phyloP scores from a whole-genome alignment of 176 grass and related monocot species.

The Zoysia japonica region DNA sequence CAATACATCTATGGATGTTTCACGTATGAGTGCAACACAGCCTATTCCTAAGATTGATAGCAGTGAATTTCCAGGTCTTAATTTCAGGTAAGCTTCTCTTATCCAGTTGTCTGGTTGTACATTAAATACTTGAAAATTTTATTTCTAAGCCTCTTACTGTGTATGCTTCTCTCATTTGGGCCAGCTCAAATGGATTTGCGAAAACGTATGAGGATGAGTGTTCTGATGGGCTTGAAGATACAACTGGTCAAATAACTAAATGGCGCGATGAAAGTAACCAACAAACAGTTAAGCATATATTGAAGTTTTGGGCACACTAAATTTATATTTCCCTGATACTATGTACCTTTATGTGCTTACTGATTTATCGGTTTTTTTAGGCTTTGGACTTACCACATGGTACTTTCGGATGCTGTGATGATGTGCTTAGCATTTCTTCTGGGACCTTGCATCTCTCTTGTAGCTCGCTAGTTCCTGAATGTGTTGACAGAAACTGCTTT shows the following conservation, averaged over 20 bases:
- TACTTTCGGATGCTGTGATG: slow-evolving; percentile 48
- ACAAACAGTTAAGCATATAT: slow-evolving; percentile 62
- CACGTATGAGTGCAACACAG: slow-evolving; percentile 51
- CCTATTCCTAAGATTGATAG: slow-evolving; percentile 44
- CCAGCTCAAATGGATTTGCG: slow-evolving; percentile 31
- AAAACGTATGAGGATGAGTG: slow-evolving; percentile 42
- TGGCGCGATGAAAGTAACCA: slow-evolving; percentile 53
- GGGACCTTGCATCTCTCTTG: slow-evolving; percentile 76
- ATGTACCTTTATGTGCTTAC: slow-evolving; percentile 31
- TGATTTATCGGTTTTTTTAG: slow-evolving; percentile 41
- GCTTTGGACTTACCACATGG: slow-evolving; percentile 44
- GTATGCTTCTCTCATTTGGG: slow-evolving; percentile 31
- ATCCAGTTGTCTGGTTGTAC: slow-evolving; percentile 24
- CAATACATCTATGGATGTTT: slow-evolving; percentile 26
- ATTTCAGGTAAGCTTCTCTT: slow-evolving; percentile 58
- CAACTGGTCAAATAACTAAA: slow-evolving; percentile 66
- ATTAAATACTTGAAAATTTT: slow-evolving; percentile 23
- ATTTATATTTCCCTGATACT: slow-evolving; percentile 20
- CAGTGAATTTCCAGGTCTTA: slow-evolving; percentile 45
- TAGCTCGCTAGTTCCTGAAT: slow-evolving; percentile 74
- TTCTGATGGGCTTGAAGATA: slow-evolving; percentile 52
- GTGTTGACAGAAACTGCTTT: slow-evolving; percentile 72
- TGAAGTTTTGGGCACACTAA: slow-evolving; percentile 31
- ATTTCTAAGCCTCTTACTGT: slow-evolving; percentile 16
- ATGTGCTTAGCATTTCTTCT: slow-evolving; percentile 83